Conservation (phyloP, 2,329 filamentous ascomycete genomes). For the Lithohypha guttulata region DNA sequence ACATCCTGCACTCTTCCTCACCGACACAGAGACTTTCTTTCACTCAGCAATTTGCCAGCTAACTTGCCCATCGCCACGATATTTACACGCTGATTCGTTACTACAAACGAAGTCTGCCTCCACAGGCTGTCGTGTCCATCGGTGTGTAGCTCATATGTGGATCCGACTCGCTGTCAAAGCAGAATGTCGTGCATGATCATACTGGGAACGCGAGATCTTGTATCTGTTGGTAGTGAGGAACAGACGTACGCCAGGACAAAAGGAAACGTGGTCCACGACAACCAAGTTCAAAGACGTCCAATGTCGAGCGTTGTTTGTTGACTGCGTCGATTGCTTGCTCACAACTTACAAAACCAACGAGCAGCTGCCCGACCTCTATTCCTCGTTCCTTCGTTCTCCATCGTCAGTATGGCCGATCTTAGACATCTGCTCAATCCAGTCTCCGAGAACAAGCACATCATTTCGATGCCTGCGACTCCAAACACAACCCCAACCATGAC, state of each 20-base stretch:
- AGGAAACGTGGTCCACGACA: neutral
- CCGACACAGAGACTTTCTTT: neutral
- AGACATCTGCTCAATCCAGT: slow-evolving; percentile 19
- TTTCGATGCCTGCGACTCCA: slow-evolving; percentile 7
- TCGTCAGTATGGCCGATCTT: slow-evolving; percentile 17
- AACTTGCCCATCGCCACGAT: neutral
- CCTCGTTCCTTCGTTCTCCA: neutral
- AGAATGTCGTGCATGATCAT: neutral
- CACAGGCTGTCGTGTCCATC: neutral
- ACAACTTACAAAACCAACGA: slow-evolving; percentile 12
- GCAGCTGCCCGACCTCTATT: neutral
- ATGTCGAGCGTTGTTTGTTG: slow-evolving; percentile 5
- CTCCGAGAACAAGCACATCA: slow-evolving; percentile 9
- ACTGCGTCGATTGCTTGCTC: slow-evolving; percentile 10
- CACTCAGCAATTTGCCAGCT: neutral
- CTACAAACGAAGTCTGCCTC: slow-evolving; percentile 1
- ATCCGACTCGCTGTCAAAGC: slow-evolving; percentile 1
- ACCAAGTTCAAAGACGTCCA: slow-evolving; percentile 1
- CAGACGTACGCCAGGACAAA: neutral
- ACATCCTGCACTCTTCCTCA: slow-evolving; percentile 9
- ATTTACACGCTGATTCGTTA: slow-evolving; percentile 3
- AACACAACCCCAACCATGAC: slow-evolving; percentile 9
- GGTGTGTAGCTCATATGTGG: neutral
- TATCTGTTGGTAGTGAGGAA: neutral
- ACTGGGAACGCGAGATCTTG: neutral